Evolutionary conservation across 2,329 filamentous ascomycete genomes (phyloP), one percentile per base, ranked within the genome.

Genomic region (Arachnomyces sp.): DNA sequence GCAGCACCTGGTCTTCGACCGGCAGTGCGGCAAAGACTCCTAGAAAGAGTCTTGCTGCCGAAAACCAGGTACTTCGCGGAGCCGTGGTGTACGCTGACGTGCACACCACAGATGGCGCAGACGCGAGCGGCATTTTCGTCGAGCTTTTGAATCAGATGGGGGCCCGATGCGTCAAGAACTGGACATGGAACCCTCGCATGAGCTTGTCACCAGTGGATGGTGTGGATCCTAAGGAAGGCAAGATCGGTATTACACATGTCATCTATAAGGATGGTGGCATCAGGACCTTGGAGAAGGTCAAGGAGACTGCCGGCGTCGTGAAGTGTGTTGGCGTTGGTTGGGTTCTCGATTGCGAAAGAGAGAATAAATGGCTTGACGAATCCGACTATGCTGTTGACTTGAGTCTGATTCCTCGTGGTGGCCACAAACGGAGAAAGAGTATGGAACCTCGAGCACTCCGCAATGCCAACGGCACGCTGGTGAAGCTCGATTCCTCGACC

Each of bases 211-310:
- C 59, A 5, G 52, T 53, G 13, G 60, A 60, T 33, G 52, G 48
- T 2, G 51, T 47, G n/a, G 56, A 60, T 7, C 48, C 57, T 4
- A 57, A 54, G 36, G 56, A 63, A 11, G 52, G 54, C 36, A 83
- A 79, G 57, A 68, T 86, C 44, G 84, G 82, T 4, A 86, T 94
- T 52, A 94, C 87, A 0, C 88, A 95, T 55, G 84, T 95, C 6
- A 78, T 95, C 5, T 95, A 81, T 70, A 95, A 94, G 60, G 88
- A 94, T 55, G 88, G 88, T 34, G 80, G 80, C 31, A 81, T 82
- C 54, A 73, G 82, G 17, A 94, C 87, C 1, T 64, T 95, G 49
- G 82, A 51, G 56, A 93, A 88, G 63, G 82, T 90, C 5, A 73
- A 79, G 42, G 75, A 82, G 52, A 80, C 77, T 30, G 73, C 76